Base-by-base conservation (phyloP, 2,329 filamentous ascomycete species). In the Chrysoporthe deuterocubensis region DNA sequence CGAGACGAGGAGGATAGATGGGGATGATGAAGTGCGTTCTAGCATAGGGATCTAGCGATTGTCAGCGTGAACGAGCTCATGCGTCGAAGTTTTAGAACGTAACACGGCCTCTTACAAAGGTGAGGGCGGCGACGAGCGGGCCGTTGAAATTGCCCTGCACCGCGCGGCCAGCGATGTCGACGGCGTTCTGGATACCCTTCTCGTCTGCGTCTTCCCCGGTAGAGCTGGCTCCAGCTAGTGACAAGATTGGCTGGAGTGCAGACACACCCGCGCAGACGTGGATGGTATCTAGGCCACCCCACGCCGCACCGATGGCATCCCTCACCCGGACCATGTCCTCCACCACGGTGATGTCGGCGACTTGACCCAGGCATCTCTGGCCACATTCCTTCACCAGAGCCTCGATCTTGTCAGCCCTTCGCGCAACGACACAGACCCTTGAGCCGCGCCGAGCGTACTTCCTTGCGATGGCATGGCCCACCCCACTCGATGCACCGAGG, bases 401-500 rank as follows among this genome's bases (percentile, higher is more conserved):
- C 2, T 54, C 64, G 5, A 78, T 72, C 60, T 71, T 72, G 40
- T 75, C 74, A 6, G 65, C 69, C 2, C 76, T 72, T 4, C 76
- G 69, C 0, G 76, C 76, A n/a, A 78, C 75, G 50, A 74, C 69
- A 58, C 76, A 78, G 3, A 78, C 69, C 48, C 65, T 64, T 4
- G 75, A 75, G 21, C 73, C 74, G 21, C 76, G 76, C 8, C 70
- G 71, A 1, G 74, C 73, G 62, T 78, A 78, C 26, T 69, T 71
- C 57, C 69, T 72, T 6, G 73, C 73, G n/a, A 76, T 62, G 14
- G 72, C 67, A 34, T 73, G 72, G 8, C 76, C 76, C n/a, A 78
- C 72, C 40, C 76, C 76, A 65, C 76, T 77, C 1, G 76, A 78
- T 1, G 76, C 76, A 5, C 76, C 76, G 63, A 78, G 70, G 40